Percentiles rank a stretch among this genome's conserved stretches.
Conservation (phyloP, 164 flowering plant genomes). For the Platanus orientalis region DNA sequence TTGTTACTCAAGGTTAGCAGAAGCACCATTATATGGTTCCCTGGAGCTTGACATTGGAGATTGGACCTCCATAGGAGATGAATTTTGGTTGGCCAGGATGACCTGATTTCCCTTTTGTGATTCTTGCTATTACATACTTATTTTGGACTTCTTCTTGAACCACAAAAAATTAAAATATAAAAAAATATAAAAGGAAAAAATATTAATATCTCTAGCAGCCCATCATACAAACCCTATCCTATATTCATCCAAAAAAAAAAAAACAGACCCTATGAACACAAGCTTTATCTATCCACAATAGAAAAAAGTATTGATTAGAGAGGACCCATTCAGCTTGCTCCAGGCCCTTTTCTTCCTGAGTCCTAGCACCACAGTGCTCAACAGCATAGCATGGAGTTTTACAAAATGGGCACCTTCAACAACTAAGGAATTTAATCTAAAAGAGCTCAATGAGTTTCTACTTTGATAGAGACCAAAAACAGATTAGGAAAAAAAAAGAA, state of each 20-base stretch:
- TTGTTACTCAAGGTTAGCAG: neutral
- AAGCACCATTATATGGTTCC: conserved; percentile 9
- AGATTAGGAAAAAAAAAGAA: neutral
- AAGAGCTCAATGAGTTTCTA: neutral
- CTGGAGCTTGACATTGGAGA: conserved; percentile 10
- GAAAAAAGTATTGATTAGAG: conserved; percentile 6
- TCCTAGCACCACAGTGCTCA: conserved; percentile 31
- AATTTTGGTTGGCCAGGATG: conserved; percentile 1
- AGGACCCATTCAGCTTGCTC: conserved; percentile 27
- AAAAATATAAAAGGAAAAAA: too few species aligned
- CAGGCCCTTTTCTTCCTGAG: conserved; percentile 27
- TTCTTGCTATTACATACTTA: conserved; percentile 28
- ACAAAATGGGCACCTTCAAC: conserved; percentile 36
- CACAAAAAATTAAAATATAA: conserved; percentile 3
- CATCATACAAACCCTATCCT: too few species aligned
- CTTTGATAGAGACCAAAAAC: neutral
- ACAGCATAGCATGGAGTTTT: conserved; percentile 29
- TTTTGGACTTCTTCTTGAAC: conserved; percentile 39
- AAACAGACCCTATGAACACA: neutral
- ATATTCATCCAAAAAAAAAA: too few species aligned
- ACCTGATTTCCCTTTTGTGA: conserved; percentile 17
- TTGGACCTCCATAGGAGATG: conserved; percentile 9
- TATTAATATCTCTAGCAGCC: conserved; percentile 5
- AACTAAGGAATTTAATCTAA: conserved; percentile 20
- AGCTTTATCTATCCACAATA: neutral